Evolutionary conservation across 2,329 filamentous ascomycete species (phyloP), one percentile per base, ranked within the genome.

Genomic region (Pezicula carpinea): DNA sequence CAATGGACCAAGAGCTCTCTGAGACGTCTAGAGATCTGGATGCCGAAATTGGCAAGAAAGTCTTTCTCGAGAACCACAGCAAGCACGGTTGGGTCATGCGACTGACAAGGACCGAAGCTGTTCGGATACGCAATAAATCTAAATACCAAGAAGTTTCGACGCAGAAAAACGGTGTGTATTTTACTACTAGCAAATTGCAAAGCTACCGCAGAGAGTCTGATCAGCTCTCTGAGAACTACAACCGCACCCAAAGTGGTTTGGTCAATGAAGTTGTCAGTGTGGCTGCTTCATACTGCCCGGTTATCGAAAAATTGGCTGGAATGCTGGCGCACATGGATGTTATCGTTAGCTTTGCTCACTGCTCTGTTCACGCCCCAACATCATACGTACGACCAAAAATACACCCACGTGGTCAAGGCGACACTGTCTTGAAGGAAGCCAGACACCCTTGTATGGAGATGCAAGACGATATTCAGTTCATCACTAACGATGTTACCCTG

Each of bases 81-180:
- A 87, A 95, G 0, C 91, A 99, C 59, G 93, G 95, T 15, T 96
- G 92, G 82, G 97, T 93, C 67, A 91, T 99, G 79, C 82, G 93
- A 46, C 74, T 99, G 17, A 99, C 93, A 3, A 79, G 93, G 49
- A 92, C 80, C 29, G 93, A 99, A 70, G 89, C 93, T 1, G 85
- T 87, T 14, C 95, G 89, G 59, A 99, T 99, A 58, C 85, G 93
- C 51, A 95, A 95, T 68, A 95, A 93, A 63, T 83, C 82, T 49
- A 76, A 83, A 42, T 99, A 97, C 60, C 86, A 92, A 60, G 93
- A 99, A 67, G 95, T 90, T 65, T 95, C 91, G 0, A 99, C 95
- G 0, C 93, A 97, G 69, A 99, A 99, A 76, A 99, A 96, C 64
- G 93, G 93, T 36, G 93, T 97, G 46, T 99, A 93, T 71, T 99